These are phyloP conservation scores for Tetrahymena borealis DNA, from an alignment of 73 alveolate species.

Conservation along the genomic window DNA sequence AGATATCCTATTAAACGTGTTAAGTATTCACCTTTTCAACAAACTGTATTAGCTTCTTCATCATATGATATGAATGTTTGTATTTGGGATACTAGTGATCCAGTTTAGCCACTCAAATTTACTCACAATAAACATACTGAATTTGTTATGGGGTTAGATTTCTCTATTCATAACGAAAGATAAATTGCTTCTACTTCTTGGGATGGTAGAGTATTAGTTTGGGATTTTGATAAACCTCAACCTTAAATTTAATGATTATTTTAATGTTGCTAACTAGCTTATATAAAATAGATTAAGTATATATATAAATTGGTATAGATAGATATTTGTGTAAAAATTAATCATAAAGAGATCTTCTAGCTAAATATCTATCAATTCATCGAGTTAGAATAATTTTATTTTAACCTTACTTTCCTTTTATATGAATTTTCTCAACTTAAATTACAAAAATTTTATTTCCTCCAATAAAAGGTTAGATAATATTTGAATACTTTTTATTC, in stretches of 20 bases:
- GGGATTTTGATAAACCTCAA: slow-evolving; percentile 58
- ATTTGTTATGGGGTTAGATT: slow-evolving; percentile 93
- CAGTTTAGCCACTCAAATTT: slow-evolving; percentile 52
- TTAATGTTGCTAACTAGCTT: too few species aligned
- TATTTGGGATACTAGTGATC: slow-evolving; percentile 78
- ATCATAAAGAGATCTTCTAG: too few species aligned
- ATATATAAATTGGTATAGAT: too few species aligned
- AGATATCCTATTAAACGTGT: slow-evolving; percentile 80
- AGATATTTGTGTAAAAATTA: too few species aligned
- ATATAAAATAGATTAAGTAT: too few species aligned
- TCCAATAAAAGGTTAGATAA: too few species aligned
- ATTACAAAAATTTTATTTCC: too few species aligned
- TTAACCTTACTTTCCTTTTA: too few species aligned
- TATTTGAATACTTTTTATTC: too few species aligned
- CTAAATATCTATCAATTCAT: too few species aligned
- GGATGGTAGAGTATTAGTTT: slow-evolving; percentile 89
- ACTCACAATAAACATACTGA: slow-evolving; percentile 80
- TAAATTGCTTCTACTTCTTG: slow-evolving; percentile 84
- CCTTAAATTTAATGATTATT: neutral
- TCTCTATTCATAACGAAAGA: slow-evolving; percentile 69
- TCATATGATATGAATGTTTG: slow-evolving; percentile 91
- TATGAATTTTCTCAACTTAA: too few species aligned
- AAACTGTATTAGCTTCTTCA: slow-evolving; percentile 76
- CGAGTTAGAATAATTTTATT: too few species aligned
- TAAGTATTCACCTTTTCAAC: slow-evolving; percentile 86